Conservation (phyloP, 768 basidiomycete species). For the Psilocybe cyanescens region DNA sequence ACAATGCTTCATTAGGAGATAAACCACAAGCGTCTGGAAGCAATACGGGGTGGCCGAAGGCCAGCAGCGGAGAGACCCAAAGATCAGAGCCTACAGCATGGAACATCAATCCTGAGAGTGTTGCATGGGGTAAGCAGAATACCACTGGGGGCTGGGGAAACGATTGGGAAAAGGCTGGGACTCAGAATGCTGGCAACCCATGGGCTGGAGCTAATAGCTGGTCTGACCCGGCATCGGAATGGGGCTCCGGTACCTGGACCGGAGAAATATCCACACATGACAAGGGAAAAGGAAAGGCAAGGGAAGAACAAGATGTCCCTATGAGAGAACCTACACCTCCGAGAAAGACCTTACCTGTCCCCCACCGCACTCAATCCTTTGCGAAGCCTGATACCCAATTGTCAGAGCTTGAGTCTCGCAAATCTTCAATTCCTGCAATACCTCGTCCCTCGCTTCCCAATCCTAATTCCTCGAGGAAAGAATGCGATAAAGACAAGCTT, state of each 20-base stretch:
- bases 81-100: neutral
- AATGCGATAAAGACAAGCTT: neutral
- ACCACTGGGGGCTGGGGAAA: neutral
- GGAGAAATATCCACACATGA: neutral
- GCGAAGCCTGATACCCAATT: neutral
- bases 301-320: conserved; percentile 9
- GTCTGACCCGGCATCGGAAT: neutral
- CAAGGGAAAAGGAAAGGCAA: conserved; percentile 18
- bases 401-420: neutral
- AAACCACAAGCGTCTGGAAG: neutral
- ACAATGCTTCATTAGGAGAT: neutral
- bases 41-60: neutral
- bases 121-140: neutral
- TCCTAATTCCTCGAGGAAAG: neutral
- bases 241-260: neutral
- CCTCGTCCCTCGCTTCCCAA: neutral
- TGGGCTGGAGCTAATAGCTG: neutral
- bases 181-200: neutral
- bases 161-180: neutral
- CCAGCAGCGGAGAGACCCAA: neutral
- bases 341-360: neutral
- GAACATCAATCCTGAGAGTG: neutral
- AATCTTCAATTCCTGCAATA: neutral
- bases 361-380: neutral
- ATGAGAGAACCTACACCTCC: conserved; percentile 18